A percentile compares a stretch with the other conserved stretches of the same genome.
Conservation (phyloP, 1,284 basidiomycete genomes). For the Cryptococcus maquisensis region DNA sequence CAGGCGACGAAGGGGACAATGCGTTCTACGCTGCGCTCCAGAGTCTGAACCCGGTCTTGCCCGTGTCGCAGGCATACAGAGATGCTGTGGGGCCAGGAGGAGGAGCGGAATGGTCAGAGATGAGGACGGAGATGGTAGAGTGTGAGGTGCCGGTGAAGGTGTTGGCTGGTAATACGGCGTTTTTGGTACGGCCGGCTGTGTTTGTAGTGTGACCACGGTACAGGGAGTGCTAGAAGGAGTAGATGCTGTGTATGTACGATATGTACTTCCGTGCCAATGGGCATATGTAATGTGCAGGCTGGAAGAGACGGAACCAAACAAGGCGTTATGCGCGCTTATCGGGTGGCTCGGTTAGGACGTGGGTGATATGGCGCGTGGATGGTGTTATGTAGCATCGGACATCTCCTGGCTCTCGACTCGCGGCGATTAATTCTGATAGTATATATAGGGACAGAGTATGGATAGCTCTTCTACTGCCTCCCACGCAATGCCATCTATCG, state of each 20-base stretch:
- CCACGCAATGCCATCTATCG: conserved; percentile 10
- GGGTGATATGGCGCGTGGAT: too few relatives aligned
- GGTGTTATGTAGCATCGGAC: too few relatives aligned
- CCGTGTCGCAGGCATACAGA: neutral
- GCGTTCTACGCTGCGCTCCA: conserved; percentile 9
- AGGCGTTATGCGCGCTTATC: too few relatives aligned
- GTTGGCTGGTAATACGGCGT: conserved; percentile 83
- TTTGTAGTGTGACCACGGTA: conserved; percentile 15
- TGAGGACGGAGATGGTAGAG: conserved; percentile 74
- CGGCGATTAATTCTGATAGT: too few relatives aligned
- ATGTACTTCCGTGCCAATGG: too few relatives aligned
- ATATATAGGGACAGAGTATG: too few relatives aligned
- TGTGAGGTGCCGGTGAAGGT: conserved; percentile 85
- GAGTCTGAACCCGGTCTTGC: conserved; percentile 3
- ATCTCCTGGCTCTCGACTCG: too few relatives aligned
- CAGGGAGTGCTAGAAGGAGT: neutral
- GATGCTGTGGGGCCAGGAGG: neutral
- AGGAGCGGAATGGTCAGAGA: conserved; percentile 45
- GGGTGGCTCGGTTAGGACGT: too few relatives aligned
- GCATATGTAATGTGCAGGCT: too few relatives aligned
- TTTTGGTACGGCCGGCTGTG: conserved; percentile 47
- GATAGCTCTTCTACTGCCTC: too few relatives aligned
- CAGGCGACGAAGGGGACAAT: conserved; percentile 18
- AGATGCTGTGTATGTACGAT: too few relatives aligned
- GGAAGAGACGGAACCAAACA: too few relatives aligned